phyloP scores from a whole-genome alignment of 352 stramenopile species.

The Phytophthora idaei region DNA sequence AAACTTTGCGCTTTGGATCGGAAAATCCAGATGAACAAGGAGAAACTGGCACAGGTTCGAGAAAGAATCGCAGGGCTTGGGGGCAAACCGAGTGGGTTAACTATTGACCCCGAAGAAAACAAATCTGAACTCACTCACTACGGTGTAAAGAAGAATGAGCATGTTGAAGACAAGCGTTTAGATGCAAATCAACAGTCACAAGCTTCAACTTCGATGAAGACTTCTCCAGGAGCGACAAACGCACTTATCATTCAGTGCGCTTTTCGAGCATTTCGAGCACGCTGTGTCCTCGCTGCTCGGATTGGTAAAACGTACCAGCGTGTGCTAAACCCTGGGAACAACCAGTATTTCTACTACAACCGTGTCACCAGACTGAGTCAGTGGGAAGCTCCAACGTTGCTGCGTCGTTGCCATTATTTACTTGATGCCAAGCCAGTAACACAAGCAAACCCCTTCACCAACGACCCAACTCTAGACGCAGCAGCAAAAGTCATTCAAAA shows the following conservation, averaged over 20 bases:
- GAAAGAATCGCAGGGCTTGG: constrained; percentile 35
- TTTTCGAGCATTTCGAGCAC: constrained; percentile 37
- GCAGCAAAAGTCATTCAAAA: constrained; percentile 46
- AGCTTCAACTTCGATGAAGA: neutral
- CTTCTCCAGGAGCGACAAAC: constrained; percentile 5
- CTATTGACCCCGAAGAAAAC: neutral
- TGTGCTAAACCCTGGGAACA: constrained; percentile 36
- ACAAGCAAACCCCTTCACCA: neutral
- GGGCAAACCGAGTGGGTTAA: constrained; percentile 8
- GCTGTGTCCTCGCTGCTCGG: constrained; percentile 27
- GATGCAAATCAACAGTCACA: constrained; percentile 5
- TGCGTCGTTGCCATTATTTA: constrained; percentile 12
- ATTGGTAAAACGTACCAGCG: constrained; percentile 38
- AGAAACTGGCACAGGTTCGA: constrained; percentile 42
- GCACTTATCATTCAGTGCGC: constrained; percentile 38
- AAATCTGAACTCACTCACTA: neutral
- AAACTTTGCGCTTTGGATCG: constrained; percentile 37
- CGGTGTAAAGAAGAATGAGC: neutral
- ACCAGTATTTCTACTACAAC: constrained; percentile 63
- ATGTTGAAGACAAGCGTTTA: neutral
- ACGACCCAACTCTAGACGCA: constrained; percentile 9
- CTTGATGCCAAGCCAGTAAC: constrained; percentile 6
- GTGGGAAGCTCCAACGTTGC: constrained; percentile 40
- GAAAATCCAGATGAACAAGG: constrained; percentile 48
- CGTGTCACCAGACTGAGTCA: constrained; percentile 36